These are phyloP conservation scores for Thinopyrum elongatum DNA, from an alignment of 176 grass and related monocot genomes.

Conservation along the genomic window DNA sequence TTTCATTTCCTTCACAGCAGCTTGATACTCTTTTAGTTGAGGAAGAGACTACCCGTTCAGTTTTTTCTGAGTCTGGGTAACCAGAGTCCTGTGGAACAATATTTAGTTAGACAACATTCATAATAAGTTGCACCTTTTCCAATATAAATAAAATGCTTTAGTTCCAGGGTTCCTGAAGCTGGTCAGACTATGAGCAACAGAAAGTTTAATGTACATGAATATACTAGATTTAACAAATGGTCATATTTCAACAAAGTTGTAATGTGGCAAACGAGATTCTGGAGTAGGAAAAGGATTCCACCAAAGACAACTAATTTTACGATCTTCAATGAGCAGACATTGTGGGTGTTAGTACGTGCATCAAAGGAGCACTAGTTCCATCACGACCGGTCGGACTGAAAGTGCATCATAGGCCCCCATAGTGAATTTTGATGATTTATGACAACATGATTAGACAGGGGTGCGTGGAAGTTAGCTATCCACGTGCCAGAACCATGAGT, in stretches of 20 bases:
- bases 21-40: constrained; percentile 30
- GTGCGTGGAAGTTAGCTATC: too few relatives aligned
- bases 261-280: background rate
- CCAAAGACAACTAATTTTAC: background rate
- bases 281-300: background rate
- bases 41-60: constrained; percentile 9
- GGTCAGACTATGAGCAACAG: background rate
- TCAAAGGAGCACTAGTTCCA: background rate
- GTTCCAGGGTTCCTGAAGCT: background rate
- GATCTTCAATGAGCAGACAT: background rate
- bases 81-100: constrained; percentile 23
- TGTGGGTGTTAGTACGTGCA: background rate
- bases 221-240: background rate
- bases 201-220: background rate
- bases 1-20: constrained; percentile 30
- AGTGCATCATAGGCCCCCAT: background rate
- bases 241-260: background rate
- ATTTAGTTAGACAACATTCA: background rate
- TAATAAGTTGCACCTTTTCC: background rate
- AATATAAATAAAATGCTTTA: background rate
- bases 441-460: background rate
- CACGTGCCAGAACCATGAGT: too few relatives aligned
- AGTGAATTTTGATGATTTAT: background rate
- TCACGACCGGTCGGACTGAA: too few relatives aligned
- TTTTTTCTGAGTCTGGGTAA: constrained; percentile 22